Conservation (phyloP, 257 asterid species). For the Paraleonurus japonicus region DNA sequence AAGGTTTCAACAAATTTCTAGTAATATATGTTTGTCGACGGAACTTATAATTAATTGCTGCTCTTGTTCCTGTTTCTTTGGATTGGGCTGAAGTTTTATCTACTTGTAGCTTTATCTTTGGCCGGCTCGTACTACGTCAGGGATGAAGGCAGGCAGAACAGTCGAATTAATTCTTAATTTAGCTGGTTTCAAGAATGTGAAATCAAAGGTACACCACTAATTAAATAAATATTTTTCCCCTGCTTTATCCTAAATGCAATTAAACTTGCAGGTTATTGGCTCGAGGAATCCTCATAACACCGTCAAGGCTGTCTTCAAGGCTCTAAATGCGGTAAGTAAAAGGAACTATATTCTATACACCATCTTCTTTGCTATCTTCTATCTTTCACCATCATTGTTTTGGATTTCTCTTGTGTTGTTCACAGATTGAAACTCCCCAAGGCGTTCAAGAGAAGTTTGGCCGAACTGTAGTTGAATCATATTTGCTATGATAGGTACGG, state of each 20-base stretch:
- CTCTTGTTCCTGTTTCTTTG: neutral
- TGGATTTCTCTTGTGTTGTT: conserved; percentile 12
- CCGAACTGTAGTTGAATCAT: conserved; percentile 80
- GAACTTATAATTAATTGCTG: neutral
- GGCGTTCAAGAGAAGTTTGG: conserved; percentile 91
- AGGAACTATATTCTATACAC: conserved; percentile 9
- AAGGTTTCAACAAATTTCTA: conserved; percentile 49
- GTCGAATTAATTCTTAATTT: conserved; percentile 68
- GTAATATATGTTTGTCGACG: conserved; percentile 5
- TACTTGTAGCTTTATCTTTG: conserved; percentile 73
- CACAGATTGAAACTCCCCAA: conserved; percentile 84
- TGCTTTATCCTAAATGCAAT: conserved; percentile 27
- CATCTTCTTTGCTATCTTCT: conserved; percentile 2
- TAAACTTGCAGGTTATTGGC: conserved; percentile 65
- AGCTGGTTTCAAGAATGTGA: conserved; percentile 94
- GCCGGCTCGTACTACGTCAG: conserved; percentile 85
- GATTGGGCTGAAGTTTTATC: conserved; percentile 14
- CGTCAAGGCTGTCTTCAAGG: conserved; percentile 90
- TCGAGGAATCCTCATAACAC: conserved; percentile 95
- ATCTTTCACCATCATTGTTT: neutral
- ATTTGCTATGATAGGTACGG: conserved; percentile 53
- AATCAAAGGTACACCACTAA: conserved; percentile 64
- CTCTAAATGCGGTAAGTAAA: conserved; percentile 74
- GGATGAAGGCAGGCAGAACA: conserved; percentile 93
- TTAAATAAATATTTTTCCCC: neutral